Conservation (phyloP, 768 basidiomycete genomes). For the Kwoniella mangroviensis region DNA sequence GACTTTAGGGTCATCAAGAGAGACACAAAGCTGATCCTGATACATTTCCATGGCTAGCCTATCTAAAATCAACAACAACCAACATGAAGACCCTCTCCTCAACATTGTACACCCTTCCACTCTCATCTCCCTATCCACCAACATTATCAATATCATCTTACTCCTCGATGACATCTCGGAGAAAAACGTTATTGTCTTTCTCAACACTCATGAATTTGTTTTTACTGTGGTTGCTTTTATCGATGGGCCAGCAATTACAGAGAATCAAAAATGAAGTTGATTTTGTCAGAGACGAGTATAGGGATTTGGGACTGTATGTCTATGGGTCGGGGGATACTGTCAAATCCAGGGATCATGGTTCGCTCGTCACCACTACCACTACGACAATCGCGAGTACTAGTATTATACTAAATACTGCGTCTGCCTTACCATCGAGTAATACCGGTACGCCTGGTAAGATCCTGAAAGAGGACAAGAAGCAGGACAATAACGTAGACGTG, state of each 20-base stretch:
- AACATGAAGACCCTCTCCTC: conserved; percentile 2
- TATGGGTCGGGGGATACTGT: background rate
- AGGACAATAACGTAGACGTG: background rate
- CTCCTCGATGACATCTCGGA: background rate
- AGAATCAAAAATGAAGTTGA: conserved; percentile 39
- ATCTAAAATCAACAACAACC: background rate
- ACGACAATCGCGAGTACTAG: background rate
- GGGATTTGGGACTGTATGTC: conserved; percentile 39
- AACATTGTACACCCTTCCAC: background rate
- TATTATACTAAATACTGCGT: background rate
- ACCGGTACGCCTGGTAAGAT: background rate
- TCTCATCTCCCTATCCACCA: conserved; percentile 1
- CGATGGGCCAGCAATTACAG: conserved; percentile 45
- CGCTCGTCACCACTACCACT: background rate
- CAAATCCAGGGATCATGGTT: background rate
- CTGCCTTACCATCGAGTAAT: background rate
- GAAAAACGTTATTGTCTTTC: conserved; percentile 29
- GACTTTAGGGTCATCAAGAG: background rate
- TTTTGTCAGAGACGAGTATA: conserved; percentile 42
- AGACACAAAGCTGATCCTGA: background rate
- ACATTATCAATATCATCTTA: background rate
- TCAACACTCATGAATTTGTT: conserved; percentile 40
- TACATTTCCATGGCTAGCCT: background rate
- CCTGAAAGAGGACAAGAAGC: background rate
- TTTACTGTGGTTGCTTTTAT: conserved; percentile 40